Base-by-base conservation (phyloP, 1,139 yeast species). In the Saccharomycopsis crataegensis region DNA sequence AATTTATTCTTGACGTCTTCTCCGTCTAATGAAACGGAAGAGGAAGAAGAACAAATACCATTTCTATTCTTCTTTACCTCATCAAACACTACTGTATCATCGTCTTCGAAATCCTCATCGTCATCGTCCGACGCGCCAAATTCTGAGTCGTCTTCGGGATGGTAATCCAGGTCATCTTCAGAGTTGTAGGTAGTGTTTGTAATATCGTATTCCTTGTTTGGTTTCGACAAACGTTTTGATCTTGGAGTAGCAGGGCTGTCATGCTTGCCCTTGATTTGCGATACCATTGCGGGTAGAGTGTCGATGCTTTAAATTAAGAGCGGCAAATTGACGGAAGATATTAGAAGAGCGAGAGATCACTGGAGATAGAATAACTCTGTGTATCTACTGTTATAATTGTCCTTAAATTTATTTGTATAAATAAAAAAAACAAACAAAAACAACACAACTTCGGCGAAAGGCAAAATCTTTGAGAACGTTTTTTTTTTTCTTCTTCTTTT, bases 141-240 rank as follows among this genome's bases (percentile, higher is more conserved):
- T 37, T 53, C 52, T 31, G 42, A 33, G 9, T 51, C 54, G 8
- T 43, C 44, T 16, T 46, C 56, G 3, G 58, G 58, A 17, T 40
- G 42, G 31, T 56, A 56, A 38, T 54, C 56, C 52, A 54, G 57
- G 46, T 56, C 58, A 8, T 51, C 57, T 22, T 53, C 56, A 3
- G 57, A 54, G 38, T 48, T 37, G 33, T 53, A 53, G n/a, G 48
- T 36, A 11, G 22, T 41, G 32, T 54, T 51, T 11, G 40, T 43
- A 34, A 31, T 38, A 16, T 43, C 48, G 37, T 36, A n/a, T 11
- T 11, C 40, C n/a, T 36, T 36, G 11, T 3, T 5, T 36, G 40
- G n/a, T 36, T 36, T 36, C 40, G n/a, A 11, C 3, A 5, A 11
- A n/a, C 5, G n/a, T 36, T 11, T 11, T 36, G 40, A 11, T 36